A percentile compares a stretch with the other conserved stretches of the same genome.
phyloP scores from a whole-genome alignment of 2,329 filamentous ascomycete species.

The Claviceps sp. region DNA sequence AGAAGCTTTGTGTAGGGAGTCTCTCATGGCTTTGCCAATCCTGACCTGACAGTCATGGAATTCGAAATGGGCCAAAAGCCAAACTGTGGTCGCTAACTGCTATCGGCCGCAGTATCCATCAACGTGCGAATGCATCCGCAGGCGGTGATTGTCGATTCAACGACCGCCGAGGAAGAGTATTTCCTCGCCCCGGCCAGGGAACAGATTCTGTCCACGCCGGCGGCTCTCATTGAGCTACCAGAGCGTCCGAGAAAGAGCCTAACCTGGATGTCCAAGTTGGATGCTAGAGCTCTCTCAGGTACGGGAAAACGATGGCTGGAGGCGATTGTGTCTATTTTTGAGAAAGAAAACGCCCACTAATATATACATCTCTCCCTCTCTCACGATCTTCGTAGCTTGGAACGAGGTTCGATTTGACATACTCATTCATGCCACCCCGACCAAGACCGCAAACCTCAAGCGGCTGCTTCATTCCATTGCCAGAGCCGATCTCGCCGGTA shows the following conservation, averaged over 20 bases:
- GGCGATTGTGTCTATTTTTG: not conserved
- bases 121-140: slow-evolving; percentile 64
- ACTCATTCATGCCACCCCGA: slow-evolving; percentile 60
- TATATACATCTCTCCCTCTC: no score
- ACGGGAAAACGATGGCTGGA: slow-evolving; percentile 8
- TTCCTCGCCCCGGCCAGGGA: slow-evolving; percentile 48
- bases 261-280: slow-evolving; percentile 66
- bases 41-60: not conserved
- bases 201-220: slow-evolving; percentile 35
- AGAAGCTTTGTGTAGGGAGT: slow-evolving; percentile 45
- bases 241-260: slow-evolving; percentile 46
- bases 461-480: slow-evolving; percentile 65
- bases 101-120: slow-evolving; percentile 40
- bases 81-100: not conserved
- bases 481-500: slow-evolving; percentile 60
- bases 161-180: slow-evolving; percentile 50
- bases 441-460: slow-evolving; percentile 60
- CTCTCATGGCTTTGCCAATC: not conserved
- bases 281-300: slow-evolving; percentile 57
- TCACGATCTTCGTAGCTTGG: slow-evolving; percentile 44
- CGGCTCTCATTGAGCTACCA: slow-evolving; percentile 66
- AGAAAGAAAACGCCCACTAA: not conserved
- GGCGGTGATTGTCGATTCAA: slow-evolving; percentile 59
- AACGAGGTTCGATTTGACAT: slow-evolving; percentile 69
- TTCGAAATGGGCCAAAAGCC: not conserved